Conservation (phyloP, 2,329 filamentous ascomycete species). For the Zarea fungicola region DNA sequence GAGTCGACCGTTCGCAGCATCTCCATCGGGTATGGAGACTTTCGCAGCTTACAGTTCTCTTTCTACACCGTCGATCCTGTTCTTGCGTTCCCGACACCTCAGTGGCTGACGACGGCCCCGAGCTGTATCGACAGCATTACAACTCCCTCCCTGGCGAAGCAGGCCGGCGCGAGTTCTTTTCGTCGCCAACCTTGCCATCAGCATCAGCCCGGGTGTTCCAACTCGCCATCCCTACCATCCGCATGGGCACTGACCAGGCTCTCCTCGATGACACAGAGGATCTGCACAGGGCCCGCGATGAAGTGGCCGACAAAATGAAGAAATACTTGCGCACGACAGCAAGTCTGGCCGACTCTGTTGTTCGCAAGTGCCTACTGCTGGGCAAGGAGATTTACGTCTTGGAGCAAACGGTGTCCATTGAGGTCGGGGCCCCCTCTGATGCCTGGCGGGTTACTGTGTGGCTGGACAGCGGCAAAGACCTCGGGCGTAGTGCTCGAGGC, state of each 20-base stretch:
- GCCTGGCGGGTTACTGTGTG: background rate
- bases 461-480: background rate
- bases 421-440: background rate
- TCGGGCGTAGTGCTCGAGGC: background rate
- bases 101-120: too few relatives aligned
- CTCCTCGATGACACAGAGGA: background rate
- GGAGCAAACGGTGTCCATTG: background rate
- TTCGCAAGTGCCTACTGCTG: background rate
- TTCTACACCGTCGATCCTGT: too few relatives aligned
- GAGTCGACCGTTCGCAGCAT: too few relatives aligned
- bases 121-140: background rate
- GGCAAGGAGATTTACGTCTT: background rate
- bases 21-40: too few relatives aligned
- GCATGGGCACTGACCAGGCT: background rate
- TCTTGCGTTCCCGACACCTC: too few relatives aligned
- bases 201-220: background rate
- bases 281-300: background rate
- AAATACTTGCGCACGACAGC: background rate
- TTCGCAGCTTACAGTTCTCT: too few relatives aligned
- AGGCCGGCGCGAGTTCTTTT: background rate
- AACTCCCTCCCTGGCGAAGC: too few relatives aligned
- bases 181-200: background rate
- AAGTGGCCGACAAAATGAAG: background rate
- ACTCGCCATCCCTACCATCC: background rate
- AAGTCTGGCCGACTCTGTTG: background rate